Base-by-base conservation (phyloP, 2,329 filamentous ascomycete genomes). In the Arthrobotrys sinensis region DNA sequence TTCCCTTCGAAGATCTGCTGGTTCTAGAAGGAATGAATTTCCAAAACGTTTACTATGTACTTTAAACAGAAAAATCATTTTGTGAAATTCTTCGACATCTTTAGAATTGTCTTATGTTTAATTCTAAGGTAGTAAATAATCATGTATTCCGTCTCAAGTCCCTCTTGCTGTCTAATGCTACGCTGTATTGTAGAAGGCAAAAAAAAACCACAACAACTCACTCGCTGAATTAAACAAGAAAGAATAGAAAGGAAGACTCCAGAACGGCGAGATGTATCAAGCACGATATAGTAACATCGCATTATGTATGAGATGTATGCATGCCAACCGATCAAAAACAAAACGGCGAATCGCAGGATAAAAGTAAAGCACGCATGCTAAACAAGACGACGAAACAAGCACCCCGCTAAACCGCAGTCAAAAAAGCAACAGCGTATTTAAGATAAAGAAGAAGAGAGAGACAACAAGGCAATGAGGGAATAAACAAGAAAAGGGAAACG, bases 191-290 rank as follows among this genome's bases (percentile, higher is more conserved):
- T 12, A 12, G 12, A 53, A 28, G 19, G 24, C 24, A 28, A 28
- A 19, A 55, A 55, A 57, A 57, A 57, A 40, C 32, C 52, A 53
- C 52, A 38, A 57, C 52, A 63, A 63, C 45, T 16, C 57, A 43
- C 57, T 52, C n/a, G 43, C 24, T 34, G 38, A 64, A 43, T 45
- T 48, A 48, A 28, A 64, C n/a, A 43, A 34, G 57, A 32, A 62
- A 57, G 6, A 6, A 11, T 1, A 40, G 19, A 14, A 48, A 10
- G 10, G 19, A 24, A 65, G 32, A 24, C 16, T 12, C 28, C 21
- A n/a, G 6, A 48, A 63, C 11, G 36, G 24, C 55, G 55, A 60
- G 7, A 32, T 45, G 40, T 45, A 45, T 60, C 36, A 43, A 28
- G 4, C 4, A 40, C n/a, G n/a, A 12, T 24, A 57, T 21, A 53